phyloP scores from a whole-genome alignment of 2,329 filamentous ascomycete species.

The Sarocladiaceae sp. region DNA sequence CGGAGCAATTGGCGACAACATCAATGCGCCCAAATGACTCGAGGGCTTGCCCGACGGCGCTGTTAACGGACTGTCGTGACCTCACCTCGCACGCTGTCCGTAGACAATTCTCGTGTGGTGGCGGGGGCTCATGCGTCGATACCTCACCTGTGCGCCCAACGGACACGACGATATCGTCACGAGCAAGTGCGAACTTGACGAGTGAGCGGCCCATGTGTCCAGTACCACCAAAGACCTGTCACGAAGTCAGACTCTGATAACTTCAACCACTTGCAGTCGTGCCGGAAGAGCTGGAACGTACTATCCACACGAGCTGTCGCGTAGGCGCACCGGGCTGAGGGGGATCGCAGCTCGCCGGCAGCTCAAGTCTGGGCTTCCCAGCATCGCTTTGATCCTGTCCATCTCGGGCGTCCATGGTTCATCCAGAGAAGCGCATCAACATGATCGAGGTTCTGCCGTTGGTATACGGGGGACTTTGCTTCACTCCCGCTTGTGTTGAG shows the following conservation, averaged over 20 bases:
- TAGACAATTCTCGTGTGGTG: conserved; percentile 68
- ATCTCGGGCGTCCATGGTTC: conserved; percentile 22
- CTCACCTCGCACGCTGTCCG: conserved; percentile 89
- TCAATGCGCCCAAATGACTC: conserved; percentile 77
- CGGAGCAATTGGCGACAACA: conserved; percentile 88
- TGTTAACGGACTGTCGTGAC: conserved; percentile 69
- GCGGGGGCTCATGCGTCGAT: conserved; percentile 65
- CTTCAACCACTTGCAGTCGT: not conserved
- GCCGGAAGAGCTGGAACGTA: conserved; percentile 38
- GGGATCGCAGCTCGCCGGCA: conserved; percentile 84
- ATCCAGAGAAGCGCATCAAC: not conserved
- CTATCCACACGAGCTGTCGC: conserved; percentile 84
- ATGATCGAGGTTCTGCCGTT: too few relatives aligned
- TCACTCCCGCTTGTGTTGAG: too few relatives aligned
- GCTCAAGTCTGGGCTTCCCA: conserved; percentile 39
- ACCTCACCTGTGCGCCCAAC: conserved; percentile 83
- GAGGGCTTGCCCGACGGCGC: conserved; percentile 67
- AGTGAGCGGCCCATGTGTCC: conserved; percentile 93
- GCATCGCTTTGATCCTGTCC: conserved; percentile 20
- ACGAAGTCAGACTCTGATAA: conserved; percentile 8
- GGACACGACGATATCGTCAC: conserved; percentile 79
- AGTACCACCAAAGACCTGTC: conserved; percentile 87
- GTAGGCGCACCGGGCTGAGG: conserved; percentile 67
- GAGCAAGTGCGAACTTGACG: conserved; percentile 73
- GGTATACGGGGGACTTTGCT: too few relatives aligned